Conservation (phyloP, 2,329 filamentous ascomycete species). For the Nemania abortiva region DNA sequence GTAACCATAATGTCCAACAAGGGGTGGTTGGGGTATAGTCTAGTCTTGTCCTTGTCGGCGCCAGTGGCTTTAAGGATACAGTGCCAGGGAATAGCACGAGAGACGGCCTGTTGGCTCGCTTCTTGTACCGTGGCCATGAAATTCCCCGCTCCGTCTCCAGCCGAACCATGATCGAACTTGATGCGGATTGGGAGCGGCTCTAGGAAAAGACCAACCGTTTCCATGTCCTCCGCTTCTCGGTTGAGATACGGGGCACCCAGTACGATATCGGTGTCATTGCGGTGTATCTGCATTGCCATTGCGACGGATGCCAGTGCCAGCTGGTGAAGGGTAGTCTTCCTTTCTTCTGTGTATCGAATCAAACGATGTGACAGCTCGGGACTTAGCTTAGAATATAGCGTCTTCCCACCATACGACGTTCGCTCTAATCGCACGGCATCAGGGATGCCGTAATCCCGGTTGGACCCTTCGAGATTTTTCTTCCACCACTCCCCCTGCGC, state of each 20-base stretch:
- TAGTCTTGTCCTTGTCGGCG: not conserved
- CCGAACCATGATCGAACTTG: not conserved
- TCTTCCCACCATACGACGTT: too few relatives aligned
- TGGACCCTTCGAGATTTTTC: too few relatives aligned
- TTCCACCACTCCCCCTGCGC: too few relatives aligned
- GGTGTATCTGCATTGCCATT: too few relatives aligned
- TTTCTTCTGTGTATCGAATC: too few relatives aligned
- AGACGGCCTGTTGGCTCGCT: constrained; percentile 1
- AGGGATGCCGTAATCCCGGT: too few relatives aligned
- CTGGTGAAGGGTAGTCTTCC: too few relatives aligned
- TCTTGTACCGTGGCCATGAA: constrained; percentile 9
- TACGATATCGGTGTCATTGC: not conserved
- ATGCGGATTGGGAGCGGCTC: constrained; percentile 12
- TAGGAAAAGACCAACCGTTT: constrained; percentile 20
- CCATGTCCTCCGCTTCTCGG: constrained; percentile 3
- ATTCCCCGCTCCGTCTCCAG: not conserved
- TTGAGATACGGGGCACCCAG: constrained; percentile 8
- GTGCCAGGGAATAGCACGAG: constrained; percentile 22
- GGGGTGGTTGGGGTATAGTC: not conserved
- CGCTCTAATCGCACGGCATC: too few relatives aligned
- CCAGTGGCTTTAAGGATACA: not conserved
- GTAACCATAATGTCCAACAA: not conserved
- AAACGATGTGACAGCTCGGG: too few relatives aligned
- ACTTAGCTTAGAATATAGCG: too few relatives aligned
- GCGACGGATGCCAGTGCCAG: too few relatives aligned